A percentile compares a stretch with the other conserved stretches of the same genome.
These are phyloP conservation scores for Corymbia citriodora DNA, from an alignment of 441 rosid genomes.

Conservation along the genomic window DNA sequence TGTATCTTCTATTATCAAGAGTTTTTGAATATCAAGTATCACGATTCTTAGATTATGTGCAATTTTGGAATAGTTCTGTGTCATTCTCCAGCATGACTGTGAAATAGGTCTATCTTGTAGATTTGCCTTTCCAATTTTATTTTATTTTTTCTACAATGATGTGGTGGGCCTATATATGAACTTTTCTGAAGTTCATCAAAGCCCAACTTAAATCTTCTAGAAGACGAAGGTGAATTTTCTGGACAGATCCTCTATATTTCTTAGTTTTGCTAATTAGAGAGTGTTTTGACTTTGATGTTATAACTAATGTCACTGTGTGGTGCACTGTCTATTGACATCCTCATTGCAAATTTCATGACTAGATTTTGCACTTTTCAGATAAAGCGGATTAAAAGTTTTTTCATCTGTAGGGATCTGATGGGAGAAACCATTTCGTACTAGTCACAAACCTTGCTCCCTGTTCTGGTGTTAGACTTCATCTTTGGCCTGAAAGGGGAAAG, in stretches of 20 bases:
- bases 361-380: conserved; percentile 1
- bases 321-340: not conserved
- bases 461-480: conserved; percentile 86
- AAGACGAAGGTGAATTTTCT: not conserved
- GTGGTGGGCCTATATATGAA: not conserved
- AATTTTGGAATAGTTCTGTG: not conserved
- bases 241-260: not conserved
- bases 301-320: not conserved
- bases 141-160: not conserved
- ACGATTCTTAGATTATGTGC: not conserved
- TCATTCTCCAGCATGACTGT: not conserved
- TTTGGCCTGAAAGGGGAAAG: conserved; percentile 83
- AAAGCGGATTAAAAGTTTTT: conserved; percentile 21
- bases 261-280: not conserved
- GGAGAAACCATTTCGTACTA: conserved; percentile 77
- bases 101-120: not conserved
- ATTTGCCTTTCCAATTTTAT: not conserved
- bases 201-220: not conserved
- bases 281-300: not conserved
- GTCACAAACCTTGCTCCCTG: conserved; percentile 97
- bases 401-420: conserved; percentile 63
- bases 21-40: not conserved
- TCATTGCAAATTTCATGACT: not conserved
- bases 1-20: not conserved
- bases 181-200: not conserved